A percentile compares a stretch with the other conserved stretches of the same genome.
Conservation (phyloP, 768 basidiomycete genomes). For the Psilocybe subaeruginosa region DNA sequence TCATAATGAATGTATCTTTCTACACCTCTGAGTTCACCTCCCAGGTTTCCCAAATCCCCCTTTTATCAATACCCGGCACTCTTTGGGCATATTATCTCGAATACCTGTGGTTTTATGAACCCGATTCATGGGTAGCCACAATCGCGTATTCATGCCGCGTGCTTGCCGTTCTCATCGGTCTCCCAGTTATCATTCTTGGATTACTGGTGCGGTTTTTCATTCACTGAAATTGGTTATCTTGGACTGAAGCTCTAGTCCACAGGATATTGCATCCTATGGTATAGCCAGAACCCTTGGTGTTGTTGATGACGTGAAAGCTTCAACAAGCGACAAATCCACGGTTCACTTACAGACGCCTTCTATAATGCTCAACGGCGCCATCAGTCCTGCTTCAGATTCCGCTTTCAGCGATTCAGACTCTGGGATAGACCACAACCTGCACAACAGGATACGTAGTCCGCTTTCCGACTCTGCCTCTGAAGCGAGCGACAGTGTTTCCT, state of each 20-base stretch:
- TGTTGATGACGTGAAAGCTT: constrained; percentile 74
- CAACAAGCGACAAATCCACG: constrained; percentile 62
- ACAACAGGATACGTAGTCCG: constrained; percentile 16
- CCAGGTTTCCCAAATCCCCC: constrained; percentile 28
- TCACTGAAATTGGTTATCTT: constrained; percentile 14
- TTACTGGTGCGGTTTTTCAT: constrained; percentile 49
- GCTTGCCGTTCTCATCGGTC: constrained; percentile 62
- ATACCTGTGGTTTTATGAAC: constrained; percentile 65
- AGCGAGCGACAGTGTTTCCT: constrained; percentile 12
- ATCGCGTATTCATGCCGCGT: constrained; percentile 67
- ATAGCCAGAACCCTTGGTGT: constrained; percentile 84
- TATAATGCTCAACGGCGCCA: constrained; percentile 33
- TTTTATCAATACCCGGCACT: constrained; percentile 40
- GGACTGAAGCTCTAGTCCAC: constrained; percentile 11
- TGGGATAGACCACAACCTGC: constrained; percentile 3
- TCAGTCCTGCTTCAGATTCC: constrained; percentile 27
- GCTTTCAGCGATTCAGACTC: constrained; percentile 28
- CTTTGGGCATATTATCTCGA: constrained; percentile 66
- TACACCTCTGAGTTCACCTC: constrained; percentile 32
- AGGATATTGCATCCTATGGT: constrained; percentile 84
- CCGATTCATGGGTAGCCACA: constrained; percentile 68
- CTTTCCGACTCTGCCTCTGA: constrained; percentile 12
- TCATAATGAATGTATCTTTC: constrained; percentile 36
- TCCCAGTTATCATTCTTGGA: constrained; percentile 60
- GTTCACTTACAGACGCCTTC: constrained; percentile 35